Evolutionary conservation across 768 basidiomycete genomes (phyloP).

Genomic region (Calocybe indica): DNA sequence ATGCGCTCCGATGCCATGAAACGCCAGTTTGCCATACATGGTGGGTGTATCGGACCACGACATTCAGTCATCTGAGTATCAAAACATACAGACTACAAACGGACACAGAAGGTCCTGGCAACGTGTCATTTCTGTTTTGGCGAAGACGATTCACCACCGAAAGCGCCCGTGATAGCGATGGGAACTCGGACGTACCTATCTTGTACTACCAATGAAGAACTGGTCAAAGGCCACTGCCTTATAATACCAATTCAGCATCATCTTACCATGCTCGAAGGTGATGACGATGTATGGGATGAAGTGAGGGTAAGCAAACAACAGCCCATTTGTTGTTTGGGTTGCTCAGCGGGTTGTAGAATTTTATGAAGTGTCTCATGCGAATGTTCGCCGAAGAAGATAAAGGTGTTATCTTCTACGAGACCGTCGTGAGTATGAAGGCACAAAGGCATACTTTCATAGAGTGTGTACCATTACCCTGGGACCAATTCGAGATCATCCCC

Average conservation of each 20-base stretch:
- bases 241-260: slow-evolving; percentile 97
- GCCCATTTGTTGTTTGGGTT: neutral
- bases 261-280: slow-evolving; percentile 84
- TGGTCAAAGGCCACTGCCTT: slow-evolving; percentile 88
- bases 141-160: slow-evolving; percentile 89
- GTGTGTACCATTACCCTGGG: slow-evolving; percentile 89
- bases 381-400: slow-evolving; percentile 93
- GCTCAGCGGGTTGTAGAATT: slow-evolving; percentile 36
- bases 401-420: slow-evolving; percentile 94
- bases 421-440: slow-evolving; percentile 77
- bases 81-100: slow-evolving; percentile 74
- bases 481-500: slow-evolving; percentile 79
- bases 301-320: slow-evolving; percentile 58
- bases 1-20: slow-evolving; percentile 97
- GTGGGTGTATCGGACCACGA: slow-evolving; percentile 32
- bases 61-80: slow-evolving; percentile 1
- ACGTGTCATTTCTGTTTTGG: slow-evolving; percentile 85
- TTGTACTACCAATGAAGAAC: slow-evolving; percentile 80
- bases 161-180: slow-evolving; percentile 84
- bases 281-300: slow-evolving; percentile 99
- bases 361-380: slow-evolving; percentile 90
- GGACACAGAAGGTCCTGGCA: slow-evolving; percentile 85
- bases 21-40: slow-evolving; percentile 93
- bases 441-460: slow-evolving; percentile 94
- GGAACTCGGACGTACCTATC: slow-evolving; percentile 90